Conservation (phyloP, 2,329 filamentous ascomycete genomes). For the Orbilia oligospora region DNA sequence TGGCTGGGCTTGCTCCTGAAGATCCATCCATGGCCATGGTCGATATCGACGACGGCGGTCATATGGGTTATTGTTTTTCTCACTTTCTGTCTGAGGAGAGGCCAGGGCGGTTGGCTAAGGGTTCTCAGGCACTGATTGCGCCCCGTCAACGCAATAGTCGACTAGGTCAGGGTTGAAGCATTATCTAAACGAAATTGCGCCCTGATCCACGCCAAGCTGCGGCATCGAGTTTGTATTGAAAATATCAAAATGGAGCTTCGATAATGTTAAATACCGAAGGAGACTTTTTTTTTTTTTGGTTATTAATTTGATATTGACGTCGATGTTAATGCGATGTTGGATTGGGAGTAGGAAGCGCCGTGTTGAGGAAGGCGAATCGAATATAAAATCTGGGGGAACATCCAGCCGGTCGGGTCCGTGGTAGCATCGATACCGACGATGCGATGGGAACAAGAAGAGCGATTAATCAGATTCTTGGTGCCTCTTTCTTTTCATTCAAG, state of each 20-base stretch:
- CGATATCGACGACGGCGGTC: constrained; percentile 45
- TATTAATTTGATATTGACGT: not conserved
- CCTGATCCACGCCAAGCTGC: constrained; percentile 54
- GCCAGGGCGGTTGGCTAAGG: constrained; percentile 30
- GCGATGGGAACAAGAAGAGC: constrained; percentile 33
- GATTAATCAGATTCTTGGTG: constrained; percentile 40
- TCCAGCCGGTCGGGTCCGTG: constrained; percentile 49
- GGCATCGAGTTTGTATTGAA: constrained; percentile 42
- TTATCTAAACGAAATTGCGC: constrained; percentile 57
- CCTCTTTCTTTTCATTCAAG: constrained; percentile 22
- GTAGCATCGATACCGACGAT: constrained; percentile 46
- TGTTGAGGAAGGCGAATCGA: constrained; percentile 45
- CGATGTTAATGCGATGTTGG: not conserved
- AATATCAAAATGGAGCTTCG: constrained; percentile 34
- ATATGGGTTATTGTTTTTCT: constrained; percentile 38
- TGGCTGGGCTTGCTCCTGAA: constrained; percentile 41
- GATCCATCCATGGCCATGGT: constrained; percentile 53
- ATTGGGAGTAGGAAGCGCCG: constrained; percentile 7
- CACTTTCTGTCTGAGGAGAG: constrained; percentile 45
- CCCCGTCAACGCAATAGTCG: constrained; percentile 57
- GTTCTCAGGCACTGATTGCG: constrained; percentile 43
- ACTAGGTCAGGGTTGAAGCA: constrained; percentile 30
- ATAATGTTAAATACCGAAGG: constrained; percentile 35
- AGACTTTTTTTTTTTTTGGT: constrained; percentile 21
- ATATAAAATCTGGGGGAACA: constrained; percentile 20